Conservation (phyloP, 2,329 filamentous ascomycete genomes). For the Diaporthe velutina region DNA sequence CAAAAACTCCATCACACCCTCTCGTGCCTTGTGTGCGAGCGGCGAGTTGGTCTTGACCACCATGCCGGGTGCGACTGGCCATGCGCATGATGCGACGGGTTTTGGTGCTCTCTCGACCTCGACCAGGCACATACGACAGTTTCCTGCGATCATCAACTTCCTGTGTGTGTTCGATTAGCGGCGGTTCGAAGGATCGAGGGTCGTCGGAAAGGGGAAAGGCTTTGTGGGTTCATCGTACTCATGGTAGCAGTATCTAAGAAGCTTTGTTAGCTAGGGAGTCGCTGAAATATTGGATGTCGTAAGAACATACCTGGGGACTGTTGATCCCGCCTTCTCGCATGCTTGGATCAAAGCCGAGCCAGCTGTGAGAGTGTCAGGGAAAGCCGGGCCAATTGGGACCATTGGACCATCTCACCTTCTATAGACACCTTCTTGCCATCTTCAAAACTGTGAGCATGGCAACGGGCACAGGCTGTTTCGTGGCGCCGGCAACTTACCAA, state of each 20-base stretch:
- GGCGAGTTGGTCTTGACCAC: slow-evolving; percentile 98
- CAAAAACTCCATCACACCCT: slow-evolving; percentile 99
- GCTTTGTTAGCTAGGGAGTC: slow-evolving; percentile 31
- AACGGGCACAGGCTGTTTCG: slow-evolving; percentile 37
- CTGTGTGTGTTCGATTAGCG: slow-evolving; percentile 65
- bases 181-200: slow-evolving; percentile 40
- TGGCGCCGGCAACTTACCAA: slow-evolving; percentile 72
- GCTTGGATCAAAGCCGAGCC: slow-evolving; percentile 98
- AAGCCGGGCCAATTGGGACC: slow-evolving; percentile 36
- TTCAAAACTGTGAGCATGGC: slow-evolving; percentile 56
- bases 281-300: neutral
- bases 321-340: slow-evolving; percentile 96
- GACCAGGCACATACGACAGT: slow-evolving; percentile 99
- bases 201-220: slow-evolving; percentile 45
- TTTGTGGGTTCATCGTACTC: slow-evolving; percentile 73
- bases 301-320: slow-evolving; percentile 79
- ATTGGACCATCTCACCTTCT: slow-evolving; percentile 75
- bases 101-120: slow-evolving; percentile 97
- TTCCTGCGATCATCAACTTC: slow-evolving; percentile 98
- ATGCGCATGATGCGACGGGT: slow-evolving; percentile 97
- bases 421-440: slow-evolving; percentile 99
- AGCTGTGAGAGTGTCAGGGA: slow-evolving; percentile 66
- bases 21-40: slow-evolving; percentile 95
- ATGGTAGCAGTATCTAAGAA: slow-evolving; percentile 94
- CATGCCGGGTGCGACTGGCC: slow-evolving; percentile 99